phyloP scores from a whole-genome alignment of 441 rosid genomes.

The Erodium trifolium region DNA sequence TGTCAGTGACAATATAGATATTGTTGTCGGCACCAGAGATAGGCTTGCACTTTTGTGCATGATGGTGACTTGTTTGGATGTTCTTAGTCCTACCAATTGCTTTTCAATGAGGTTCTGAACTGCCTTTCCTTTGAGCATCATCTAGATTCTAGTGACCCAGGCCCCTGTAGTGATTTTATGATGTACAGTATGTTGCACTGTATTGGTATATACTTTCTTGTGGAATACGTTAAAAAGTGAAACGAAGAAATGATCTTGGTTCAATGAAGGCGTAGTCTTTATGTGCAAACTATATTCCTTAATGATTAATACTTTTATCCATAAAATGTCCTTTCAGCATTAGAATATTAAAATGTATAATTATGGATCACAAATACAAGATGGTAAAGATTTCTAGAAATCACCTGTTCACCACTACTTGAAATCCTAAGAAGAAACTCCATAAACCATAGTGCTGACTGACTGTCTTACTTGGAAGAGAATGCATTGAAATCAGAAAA shows the following conservation, averaged over 20 bases:
- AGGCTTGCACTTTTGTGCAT: neutral
- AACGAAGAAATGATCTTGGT: neutral
- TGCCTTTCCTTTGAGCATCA: neutral
- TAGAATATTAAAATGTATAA: neutral
- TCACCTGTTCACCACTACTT: neutral
- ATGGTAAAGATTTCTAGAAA: neutral
- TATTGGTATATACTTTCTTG: neutral
- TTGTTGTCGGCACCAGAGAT: neutral
- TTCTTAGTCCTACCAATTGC: neutral
- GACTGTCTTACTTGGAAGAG: neutral
- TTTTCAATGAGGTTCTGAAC: no score
- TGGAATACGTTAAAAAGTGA: no score
- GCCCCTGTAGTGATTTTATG: neutral
- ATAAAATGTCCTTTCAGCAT: neutral
- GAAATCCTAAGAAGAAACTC: neutral
- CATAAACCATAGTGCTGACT: neutral
- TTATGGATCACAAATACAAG: neutral
- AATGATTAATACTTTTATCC: neutral
- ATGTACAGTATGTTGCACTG: neutral
- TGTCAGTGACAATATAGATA: neutral
- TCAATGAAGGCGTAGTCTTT: neutral
- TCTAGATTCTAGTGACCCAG: neutral
- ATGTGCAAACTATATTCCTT: neutral
- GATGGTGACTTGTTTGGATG: neutral
- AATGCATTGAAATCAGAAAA: neutral